Evolutionary conservation across 805 yeast genomes (phyloP).

Genomic region (Barnettozyma sp.): DNA sequence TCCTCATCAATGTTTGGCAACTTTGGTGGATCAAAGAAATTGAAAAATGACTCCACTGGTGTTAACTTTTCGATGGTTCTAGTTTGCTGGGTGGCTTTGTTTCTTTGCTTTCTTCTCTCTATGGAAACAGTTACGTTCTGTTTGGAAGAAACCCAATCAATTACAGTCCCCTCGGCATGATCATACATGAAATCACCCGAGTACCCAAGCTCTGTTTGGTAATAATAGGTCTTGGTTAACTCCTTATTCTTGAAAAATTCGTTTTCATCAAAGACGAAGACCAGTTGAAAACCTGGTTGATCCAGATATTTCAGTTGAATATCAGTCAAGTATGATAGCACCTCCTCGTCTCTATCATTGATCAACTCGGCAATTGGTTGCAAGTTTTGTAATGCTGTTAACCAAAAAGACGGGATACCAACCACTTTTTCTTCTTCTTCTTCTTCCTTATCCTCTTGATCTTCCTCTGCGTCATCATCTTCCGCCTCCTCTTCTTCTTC

Average conservation of each 20-base stretch:
- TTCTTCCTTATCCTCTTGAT: conserved; percentile 37
- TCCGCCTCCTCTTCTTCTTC: conserved; percentile 37
- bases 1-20: conserved; percentile 34
- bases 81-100: conserved; percentile 92
- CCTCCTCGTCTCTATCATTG: conserved; percentile 85
- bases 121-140: conserved; percentile 77
- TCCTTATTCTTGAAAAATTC: conserved; percentile 67
- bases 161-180: conserved; percentile 86
- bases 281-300: conserved; percentile 81
- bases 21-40: conserved; percentile 91
- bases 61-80: conserved; percentile 91
- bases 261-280: conserved; percentile 73
- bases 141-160: conserved; percentile 78
- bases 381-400: conserved; percentile 87
- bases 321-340: conserved; percentile 60
- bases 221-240: conserved; percentile 82
- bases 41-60: conserved; percentile 93
- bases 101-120: conserved; percentile 95
- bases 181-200: conserved; percentile 96
- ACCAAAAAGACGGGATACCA: conserved; percentile 95
- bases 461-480: conserved; percentile 35
- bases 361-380: conserved; percentile 75
- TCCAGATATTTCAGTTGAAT: conserved; percentile 73
- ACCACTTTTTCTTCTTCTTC: conserved; percentile 38
- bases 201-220: conserved; percentile 89